phyloP scores from a whole-genome alignment of 768 basidiomycete genomes.

The Rhodotorula toruloides region DNA sequence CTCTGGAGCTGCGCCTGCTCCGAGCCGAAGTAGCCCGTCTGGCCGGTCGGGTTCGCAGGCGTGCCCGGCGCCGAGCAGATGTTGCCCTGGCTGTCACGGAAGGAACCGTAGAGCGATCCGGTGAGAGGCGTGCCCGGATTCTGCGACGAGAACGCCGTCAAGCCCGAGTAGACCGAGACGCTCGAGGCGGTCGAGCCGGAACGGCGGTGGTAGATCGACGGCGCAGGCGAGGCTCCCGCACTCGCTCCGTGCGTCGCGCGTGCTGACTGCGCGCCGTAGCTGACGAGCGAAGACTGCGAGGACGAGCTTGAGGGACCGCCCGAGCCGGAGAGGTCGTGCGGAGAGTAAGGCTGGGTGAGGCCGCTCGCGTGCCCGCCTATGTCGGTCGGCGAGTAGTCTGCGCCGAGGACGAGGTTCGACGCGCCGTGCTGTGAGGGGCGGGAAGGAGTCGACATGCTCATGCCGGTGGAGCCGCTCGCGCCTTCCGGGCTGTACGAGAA shows the following conservation, averaged over 20 bases:
- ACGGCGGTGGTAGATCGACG: constrained; percentile 20
- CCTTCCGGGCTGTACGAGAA: constrained; percentile 21
- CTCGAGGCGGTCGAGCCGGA: constrained; percentile 39
- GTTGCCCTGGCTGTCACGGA: constrained; percentile 26
- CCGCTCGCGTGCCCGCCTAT: background rate
- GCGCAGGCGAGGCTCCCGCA: constrained; percentile 19
- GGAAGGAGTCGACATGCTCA: constrained; percentile 4
- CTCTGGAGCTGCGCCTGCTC: constrained; percentile 3
- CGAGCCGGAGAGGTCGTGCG: constrained; percentile 10
- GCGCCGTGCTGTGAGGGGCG: background rate
- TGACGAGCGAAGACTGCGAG: constrained; percentile 21
- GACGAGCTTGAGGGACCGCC: constrained; percentile 13
- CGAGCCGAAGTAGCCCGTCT: constrained; percentile 8
- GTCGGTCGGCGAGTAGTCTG: constrained; percentile 11
- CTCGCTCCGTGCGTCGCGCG: no score
- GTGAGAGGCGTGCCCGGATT: constrained; percentile 27
- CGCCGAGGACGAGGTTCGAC: constrained; percentile 2
- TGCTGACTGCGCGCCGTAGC: constrained; percentile 11
- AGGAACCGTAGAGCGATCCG: constrained; percentile 35
- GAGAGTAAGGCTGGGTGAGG: background rate
- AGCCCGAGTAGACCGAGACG: constrained; percentile 31
- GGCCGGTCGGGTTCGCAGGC: constrained; percentile 9
- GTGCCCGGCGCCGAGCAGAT: constrained; percentile 31
- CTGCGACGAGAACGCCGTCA: constrained; percentile 36
- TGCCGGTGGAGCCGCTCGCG: background rate